Base-by-base conservation (phyloP, 192 early-diverging fungal species). In the Umbelopsis ramanniana region DNA sequence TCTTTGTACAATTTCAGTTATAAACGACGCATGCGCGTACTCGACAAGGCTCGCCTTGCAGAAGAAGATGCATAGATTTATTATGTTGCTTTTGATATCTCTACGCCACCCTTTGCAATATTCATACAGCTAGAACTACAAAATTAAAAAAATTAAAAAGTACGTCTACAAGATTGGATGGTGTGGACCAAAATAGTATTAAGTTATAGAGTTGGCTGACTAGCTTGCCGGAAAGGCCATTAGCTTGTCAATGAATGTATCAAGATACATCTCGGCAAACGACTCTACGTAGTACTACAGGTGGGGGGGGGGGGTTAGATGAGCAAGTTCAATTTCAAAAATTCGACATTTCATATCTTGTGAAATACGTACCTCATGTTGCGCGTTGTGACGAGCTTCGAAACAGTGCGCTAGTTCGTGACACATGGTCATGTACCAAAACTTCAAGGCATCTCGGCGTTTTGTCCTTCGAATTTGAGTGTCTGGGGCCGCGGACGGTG, bases 331-430 rank as follows among this genome's bases (percentile, higher is more conserved):
- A 29, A 29, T 29, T n/a, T n/a, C n/a, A n/a, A n/a, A n/a, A n/a
- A n/a, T n/a, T 66, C 63, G 29, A 19, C 8, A 23, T 35, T 45
- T 3, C 15, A 57, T 7, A 17, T 5, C 29, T 50, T 0, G 33
- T 69, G 11, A 40, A 52, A 55, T 23, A 52, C 55, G 66, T 76
- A 85, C 83, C 83, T 93, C 94, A 78, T 95, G 93, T 60, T 88
- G 70, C 26, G 87, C 81, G 73, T 91, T 86, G 74, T 96, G 95
- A 9, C 79, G 79, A 21, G 68, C 54, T 4, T 89, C 84, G 81
- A 91, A 92, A 71, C 93, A 89, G 73, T 95, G 93, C 4, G 85
- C 93, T 52, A 97, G 77, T 79, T 95, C 95, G 78, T 97, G 95
- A 63, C 91, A 91, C 48, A 86, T 79, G 6, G 85, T 89, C 85